Percentiles rank a stretch among this genome's conserved stretches.
These are phyloP conservation scores for Warburgia ugandensis DNA, from an alignment of 164 flowering plant genomes.

Conservation along the genomic window DNA sequence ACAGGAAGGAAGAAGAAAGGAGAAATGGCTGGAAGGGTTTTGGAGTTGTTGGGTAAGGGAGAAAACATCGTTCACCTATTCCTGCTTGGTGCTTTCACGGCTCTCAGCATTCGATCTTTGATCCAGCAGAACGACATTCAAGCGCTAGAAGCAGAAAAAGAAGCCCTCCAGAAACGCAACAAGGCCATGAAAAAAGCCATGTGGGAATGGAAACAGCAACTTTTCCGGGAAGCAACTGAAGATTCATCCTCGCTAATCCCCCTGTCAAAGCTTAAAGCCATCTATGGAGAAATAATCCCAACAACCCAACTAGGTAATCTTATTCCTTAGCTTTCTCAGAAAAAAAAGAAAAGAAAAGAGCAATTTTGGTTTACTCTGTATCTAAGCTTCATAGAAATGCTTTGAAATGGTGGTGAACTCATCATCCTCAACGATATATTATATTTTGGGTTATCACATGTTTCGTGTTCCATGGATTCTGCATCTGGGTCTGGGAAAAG, in stretches of 20 bases:
- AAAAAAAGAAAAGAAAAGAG: no score
- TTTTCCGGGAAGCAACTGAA: constrained; percentile 45
- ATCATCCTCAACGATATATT: no score
- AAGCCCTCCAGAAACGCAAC: constrained; percentile 41
- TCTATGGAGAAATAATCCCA: constrained; percentile 48
- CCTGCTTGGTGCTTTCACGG: constrained; percentile 30
- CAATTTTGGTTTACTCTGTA: no score
- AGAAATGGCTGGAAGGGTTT: not conserved
- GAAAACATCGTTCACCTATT: constrained; percentile 26
- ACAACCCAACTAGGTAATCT: no score
- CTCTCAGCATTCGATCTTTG: constrained; percentile 41
- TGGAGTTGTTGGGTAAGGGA: constrained; percentile 3
- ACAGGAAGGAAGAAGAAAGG: no score
- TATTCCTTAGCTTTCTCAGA: no score
- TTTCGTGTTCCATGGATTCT: no score
- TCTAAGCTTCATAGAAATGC: no score
- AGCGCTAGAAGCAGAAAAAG: constrained; percentile 51
- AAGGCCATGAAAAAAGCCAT: constrained; percentile 49
- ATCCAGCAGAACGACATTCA: constrained; percentile 48
- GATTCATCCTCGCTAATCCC: constrained; percentile 29
- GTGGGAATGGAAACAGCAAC: constrained; percentile 85
- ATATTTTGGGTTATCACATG: no score
- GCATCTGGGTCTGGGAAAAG: no score
- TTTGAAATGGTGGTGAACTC: no score
- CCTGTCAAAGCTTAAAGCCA: constrained; percentile 41